phyloP scores from a whole-genome alignment of 331 rosid genomes.

The Quercus phellos region DNA sequence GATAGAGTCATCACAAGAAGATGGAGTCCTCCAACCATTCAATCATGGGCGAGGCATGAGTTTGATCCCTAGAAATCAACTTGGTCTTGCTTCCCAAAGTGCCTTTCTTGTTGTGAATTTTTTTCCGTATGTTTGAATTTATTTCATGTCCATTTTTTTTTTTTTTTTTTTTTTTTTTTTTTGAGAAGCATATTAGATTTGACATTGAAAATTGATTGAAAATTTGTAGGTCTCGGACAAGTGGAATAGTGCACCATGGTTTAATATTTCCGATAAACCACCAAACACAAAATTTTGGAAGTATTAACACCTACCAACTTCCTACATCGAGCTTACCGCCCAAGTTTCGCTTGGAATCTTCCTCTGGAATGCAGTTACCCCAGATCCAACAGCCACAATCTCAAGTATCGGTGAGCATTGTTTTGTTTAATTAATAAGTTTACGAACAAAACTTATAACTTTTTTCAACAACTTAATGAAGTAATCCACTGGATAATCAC shows the following conservation, averaged over 20 bases:
- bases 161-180: too few species aligned
- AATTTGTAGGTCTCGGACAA: slow-evolving; percentile 1
- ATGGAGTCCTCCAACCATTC: background rate
- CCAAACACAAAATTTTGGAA: background rate
- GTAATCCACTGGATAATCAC: too few species aligned
- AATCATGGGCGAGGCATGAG: background rate
- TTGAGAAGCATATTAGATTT: too few species aligned
- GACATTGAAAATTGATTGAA: background rate
- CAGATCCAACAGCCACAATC: slow-evolving; percentile 1
- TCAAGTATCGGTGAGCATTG: background rate
- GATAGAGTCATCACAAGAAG: too few species aligned
- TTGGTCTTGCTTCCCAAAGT: background rate
- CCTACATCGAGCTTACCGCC: slow-evolving; percentile 6
- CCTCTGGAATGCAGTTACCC: slow-evolving; percentile 6
- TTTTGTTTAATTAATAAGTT: too few species aligned
- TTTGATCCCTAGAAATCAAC: background rate
- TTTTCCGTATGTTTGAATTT: slow-evolving; percentile 2
- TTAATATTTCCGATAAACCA: background rate
- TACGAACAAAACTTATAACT: too few species aligned
- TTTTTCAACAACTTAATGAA: too few species aligned
- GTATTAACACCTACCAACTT: background rate
- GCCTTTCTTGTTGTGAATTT: background rate
- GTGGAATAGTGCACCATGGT: slow-evolving; percentile 1
- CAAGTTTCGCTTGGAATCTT: slow-evolving; percentile 7
- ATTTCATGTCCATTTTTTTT: too few species aligned